Conservation (phyloP, 306 rosid species). For the Cicer yamashitae region DNA sequence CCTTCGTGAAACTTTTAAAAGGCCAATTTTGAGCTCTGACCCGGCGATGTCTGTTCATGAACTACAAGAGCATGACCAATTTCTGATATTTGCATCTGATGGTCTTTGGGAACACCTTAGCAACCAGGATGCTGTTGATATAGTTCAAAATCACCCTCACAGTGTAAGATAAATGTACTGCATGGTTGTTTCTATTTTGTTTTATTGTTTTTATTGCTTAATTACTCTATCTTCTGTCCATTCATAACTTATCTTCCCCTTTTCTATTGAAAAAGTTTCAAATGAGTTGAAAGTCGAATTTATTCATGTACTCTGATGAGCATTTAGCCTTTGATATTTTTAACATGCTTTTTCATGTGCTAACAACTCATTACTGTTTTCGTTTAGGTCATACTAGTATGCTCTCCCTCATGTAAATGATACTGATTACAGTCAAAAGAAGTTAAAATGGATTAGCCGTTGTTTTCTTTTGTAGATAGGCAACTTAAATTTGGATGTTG, state of each 20-base stretch:
- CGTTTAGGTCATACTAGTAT: slow-evolving; percentile 18
- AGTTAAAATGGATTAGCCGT: background rate
- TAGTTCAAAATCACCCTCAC: slow-evolving; percentile 74
- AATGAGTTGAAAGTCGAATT: slow-evolving; percentile 26
- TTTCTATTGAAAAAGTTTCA: slow-evolving; percentile 20
- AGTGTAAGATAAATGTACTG: slow-evolving; percentile 57
- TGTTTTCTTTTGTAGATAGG: slow-evolving; percentile 17
- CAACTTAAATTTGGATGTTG: background rate
- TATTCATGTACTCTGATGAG: slow-evolving; percentile 4
- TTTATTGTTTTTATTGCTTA: slow-evolving; percentile 29
- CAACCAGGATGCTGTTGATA: slow-evolving; percentile 90
- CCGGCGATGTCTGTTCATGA: slow-evolving; percentile 77
- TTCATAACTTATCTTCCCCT: slow-evolving; percentile 19
- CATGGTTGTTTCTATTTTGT: slow-evolving; percentile 26
- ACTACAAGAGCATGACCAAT: slow-evolving; percentile 74
- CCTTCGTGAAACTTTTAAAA: slow-evolving; percentile 71
- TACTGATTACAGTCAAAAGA: slow-evolving; percentile 6
- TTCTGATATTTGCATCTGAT: slow-evolving; percentile 90
- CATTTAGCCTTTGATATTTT: slow-evolving; percentile 6
- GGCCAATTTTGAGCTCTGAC: slow-evolving; percentile 84
- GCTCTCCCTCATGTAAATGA: slow-evolving; percentile 27
- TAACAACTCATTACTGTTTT: slow-evolving; percentile 31
- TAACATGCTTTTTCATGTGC: slow-evolving; percentile 8
- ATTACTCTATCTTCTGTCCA: slow-evolving; percentile 3
- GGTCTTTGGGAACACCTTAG: slow-evolving; percentile 95